Evolutionary conservation across 345 rosid species (phyloP), one percentile per base, ranked within the genome.

Genomic region (Erysimum cheiranthoides): DNA sequence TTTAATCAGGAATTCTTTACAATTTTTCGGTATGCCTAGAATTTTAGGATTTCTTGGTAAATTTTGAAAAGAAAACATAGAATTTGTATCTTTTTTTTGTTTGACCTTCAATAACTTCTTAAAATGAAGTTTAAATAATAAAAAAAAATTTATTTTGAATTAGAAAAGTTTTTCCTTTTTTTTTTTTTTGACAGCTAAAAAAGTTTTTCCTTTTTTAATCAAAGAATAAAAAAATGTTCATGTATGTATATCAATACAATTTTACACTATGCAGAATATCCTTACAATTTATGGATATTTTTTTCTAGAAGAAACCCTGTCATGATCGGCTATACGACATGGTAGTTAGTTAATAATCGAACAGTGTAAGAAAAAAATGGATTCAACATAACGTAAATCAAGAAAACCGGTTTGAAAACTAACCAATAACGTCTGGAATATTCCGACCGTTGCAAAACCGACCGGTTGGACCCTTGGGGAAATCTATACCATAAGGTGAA

Each of bases 401-500:
- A 18, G 5, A 46, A 18, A n/a, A 3, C 0, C 8, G 34, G 42
- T 59, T 39, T 34, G n/a, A 50, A 25, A 63, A 77, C 84, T 64
- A 58, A 87, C 95, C 85, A 17, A 89, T 75, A 28, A 77, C 32
- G 68, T 90, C 96, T 0, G 84, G 80, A 5, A 77, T 62, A 57
- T 79, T 90, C 62, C 47, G 81, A 11, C 90, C 92, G 62, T 90
- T 88, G 71, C 65, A 71, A 78, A 90, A 90, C 51, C 96, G 82
- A 51, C 96, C 92, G 1, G 88, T 85, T 4, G 92, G 86, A 60
- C 96, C 85, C 32, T 61, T 35, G 0, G 85, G 63, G 11, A 77
- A 86, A 61, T 90, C 90, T 31, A 85, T 80, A 17, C 96, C 96
- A 43, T 88, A 90, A 31, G 95, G 95, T 6, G 9, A 5, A 57